A percentile compares a stretch with the other conserved stretches of the same genome.
Evolutionary conservation across 768 basidiomycete genomes (phyloP).

Genomic region (Saitozyma podzolica): DNA sequence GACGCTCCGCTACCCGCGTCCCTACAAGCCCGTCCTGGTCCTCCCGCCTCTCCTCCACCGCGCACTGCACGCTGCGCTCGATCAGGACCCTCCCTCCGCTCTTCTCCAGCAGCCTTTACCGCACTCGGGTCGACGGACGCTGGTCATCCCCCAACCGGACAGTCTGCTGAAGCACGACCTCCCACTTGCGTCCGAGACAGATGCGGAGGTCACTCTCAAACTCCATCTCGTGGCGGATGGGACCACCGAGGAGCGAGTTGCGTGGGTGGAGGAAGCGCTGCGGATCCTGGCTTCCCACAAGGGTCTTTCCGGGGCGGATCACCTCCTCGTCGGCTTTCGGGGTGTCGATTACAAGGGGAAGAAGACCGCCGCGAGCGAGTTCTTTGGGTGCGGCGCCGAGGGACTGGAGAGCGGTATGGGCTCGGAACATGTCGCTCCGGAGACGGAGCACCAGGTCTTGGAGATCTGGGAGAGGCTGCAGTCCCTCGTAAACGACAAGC

Average conservation of each 20-base stretch:
- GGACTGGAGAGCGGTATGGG: constrained; percentile 24
- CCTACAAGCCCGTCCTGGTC: constrained; percentile 33
- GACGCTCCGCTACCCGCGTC: constrained; percentile 38
- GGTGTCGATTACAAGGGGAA: constrained; percentile 48
- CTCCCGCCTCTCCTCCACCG: constrained; percentile 48
- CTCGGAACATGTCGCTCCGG: constrained; percentile 16
- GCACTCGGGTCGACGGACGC: neutral
- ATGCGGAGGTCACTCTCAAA: constrained; percentile 39
- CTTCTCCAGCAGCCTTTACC: neutral
- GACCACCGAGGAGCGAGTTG: neutral
- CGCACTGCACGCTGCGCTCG: constrained; percentile 43
- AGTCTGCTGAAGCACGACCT: constrained; percentile 38
- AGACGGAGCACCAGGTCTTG: constrained; percentile 24
- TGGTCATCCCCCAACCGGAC: constrained; percentile 38
- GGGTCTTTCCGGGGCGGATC: constrained; percentile 35
- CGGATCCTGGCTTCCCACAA: constrained; percentile 18
- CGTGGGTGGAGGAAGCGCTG: constrained; percentile 25
- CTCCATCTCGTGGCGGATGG: constrained; percentile 27
- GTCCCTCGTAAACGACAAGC: neutral
- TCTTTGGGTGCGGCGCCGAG: constrained; percentile 44
- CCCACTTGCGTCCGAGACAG: constrained; percentile 13
- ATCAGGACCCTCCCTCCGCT: constrained; percentile 23
- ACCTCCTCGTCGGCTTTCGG: constrained; percentile 46
- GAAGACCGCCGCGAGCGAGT: constrained; percentile 29
- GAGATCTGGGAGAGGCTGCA: constrained; percentile 26